phyloP scores from a whole-genome alignment of 2,329 filamentous ascomycete species.

The Pseudodiploospora longispora region DNA sequence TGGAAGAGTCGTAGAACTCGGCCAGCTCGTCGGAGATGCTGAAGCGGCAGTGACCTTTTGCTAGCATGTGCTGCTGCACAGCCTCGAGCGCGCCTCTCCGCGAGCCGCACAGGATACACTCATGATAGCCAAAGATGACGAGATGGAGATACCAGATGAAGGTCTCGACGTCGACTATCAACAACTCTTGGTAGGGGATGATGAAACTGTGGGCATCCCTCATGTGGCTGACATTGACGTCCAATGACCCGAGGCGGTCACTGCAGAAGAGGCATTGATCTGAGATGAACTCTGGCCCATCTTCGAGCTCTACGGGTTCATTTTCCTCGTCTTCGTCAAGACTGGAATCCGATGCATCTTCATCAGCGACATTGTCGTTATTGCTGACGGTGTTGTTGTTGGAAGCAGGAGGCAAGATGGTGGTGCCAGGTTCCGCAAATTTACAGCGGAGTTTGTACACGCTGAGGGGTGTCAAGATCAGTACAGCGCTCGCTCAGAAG shows the following conservation, averaged over 20 bases:
- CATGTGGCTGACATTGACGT: constrained; percentile 40
- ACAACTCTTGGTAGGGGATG: constrained; percentile 28
- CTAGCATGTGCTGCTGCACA: constrained; percentile 42
- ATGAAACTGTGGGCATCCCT: constrained; percentile 36
- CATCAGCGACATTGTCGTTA: no score
- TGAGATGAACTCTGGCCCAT: constrained; percentile 16
- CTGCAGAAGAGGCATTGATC: constrained; percentile 36
- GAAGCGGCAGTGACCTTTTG: constrained; percentile 39
- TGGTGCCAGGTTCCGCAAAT: no score
- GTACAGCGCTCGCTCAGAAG: no score
- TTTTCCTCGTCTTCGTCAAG: no score
- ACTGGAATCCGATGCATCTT: no score
- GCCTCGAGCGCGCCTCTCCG: constrained; percentile 33
- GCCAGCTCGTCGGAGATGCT: constrained; percentile 28
- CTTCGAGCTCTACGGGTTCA: no score
- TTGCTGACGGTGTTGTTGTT: no score
- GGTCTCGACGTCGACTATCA: constrained; percentile 37
- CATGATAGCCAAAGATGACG: constrained; percentile 37
- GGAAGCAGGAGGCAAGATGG: no score
- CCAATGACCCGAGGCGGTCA: constrained; percentile 17
- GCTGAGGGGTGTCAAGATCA: no score
- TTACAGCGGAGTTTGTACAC: no score
- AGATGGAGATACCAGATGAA: constrained; percentile 41
- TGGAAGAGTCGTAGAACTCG: constrained; percentile 27
- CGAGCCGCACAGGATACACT: constrained; percentile 43